These are phyloP conservation scores for Tremellales sp. DNA, from an alignment of 1,284 basidiomycete genomes.

Conservation along the genomic window DNA sequence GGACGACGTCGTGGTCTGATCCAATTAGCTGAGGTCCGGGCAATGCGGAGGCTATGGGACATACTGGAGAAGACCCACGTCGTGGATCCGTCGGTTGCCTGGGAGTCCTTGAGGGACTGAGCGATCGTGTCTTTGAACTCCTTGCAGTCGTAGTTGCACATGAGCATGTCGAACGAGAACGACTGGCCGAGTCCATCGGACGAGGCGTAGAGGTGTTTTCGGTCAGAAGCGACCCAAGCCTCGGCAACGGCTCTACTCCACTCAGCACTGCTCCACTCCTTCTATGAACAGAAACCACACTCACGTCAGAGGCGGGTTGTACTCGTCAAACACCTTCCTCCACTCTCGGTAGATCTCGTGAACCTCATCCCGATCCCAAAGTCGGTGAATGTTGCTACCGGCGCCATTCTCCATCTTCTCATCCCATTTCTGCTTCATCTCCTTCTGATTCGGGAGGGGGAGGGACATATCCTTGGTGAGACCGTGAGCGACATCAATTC, in stretches of 20 bases:
- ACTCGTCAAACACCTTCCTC: conserved; percentile 43
- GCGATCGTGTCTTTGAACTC: conserved; percentile 24
- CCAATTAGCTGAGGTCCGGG: neutral
- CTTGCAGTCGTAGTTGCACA: conserved; percentile 26
- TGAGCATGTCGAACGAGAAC: conserved; percentile 44
- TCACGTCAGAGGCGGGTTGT: conserved; percentile 39
- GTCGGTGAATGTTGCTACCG: conserved; percentile 21
- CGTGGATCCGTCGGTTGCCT: conserved; percentile 22
- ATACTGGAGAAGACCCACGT: conserved; percentile 39
- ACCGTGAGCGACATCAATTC: conserved; percentile 46
- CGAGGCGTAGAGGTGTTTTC: conserved; percentile 36
- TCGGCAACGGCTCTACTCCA: conserved; percentile 39
- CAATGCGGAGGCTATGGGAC: neutral
- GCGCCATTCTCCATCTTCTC: conserved; percentile 19
- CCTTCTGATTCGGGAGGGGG: conserved; percentile 13
- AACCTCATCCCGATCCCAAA: conserved; percentile 34
- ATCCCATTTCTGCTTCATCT: conserved; percentile 9
- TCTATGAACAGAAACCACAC: conserved; percentile 4
- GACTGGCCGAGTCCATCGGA: conserved; percentile 37
- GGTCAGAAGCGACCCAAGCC: conserved; percentile 34
- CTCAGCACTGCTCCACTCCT: neutral
- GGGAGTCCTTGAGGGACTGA: conserved; percentile 20
- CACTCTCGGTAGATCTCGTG: conserved; percentile 37
- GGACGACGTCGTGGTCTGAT: conserved; percentile 21
- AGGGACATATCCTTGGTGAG: conserved; percentile 28